Evolutionary conservation across 495 filamentous ascomycete genomes (phyloP).

Genomic region (Talaromyces proteolyticus): DNA sequence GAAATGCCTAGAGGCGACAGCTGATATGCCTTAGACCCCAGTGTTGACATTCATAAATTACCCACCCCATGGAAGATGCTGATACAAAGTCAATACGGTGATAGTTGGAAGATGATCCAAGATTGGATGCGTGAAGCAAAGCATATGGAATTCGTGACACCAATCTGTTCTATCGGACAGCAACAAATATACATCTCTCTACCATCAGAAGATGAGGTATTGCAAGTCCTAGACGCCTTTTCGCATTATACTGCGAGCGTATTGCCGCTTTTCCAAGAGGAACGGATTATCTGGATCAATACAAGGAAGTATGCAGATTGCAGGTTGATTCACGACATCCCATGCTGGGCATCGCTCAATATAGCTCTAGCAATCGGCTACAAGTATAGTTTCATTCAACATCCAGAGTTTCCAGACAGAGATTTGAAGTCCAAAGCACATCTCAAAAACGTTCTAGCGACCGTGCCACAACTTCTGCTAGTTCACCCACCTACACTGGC

Average conservation of each 20-base stretch:
- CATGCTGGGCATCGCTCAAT: neutral
- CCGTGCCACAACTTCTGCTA: neutral
- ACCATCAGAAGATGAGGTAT: neutral
- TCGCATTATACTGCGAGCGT: neutral
- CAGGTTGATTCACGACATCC: neutral
- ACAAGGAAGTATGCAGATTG: neutral
- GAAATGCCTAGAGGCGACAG: neutral
- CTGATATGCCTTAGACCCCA: neutral
- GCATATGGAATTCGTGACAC: neutral
- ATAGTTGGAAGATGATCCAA: neutral
- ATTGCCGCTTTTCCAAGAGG: neutral
- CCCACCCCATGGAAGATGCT: neutral
- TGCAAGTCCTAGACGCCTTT: neutral
- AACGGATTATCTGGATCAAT: neutral
- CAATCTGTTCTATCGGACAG: neutral
- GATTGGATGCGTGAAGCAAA: neutral
- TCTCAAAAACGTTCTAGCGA: neutral
- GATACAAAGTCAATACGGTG: neutral
- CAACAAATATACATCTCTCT: neutral
- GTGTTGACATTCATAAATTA: neutral
- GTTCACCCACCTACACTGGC: neutral
- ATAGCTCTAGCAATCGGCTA: neutral
- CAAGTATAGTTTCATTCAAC: neutral
- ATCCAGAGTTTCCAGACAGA: neutral
- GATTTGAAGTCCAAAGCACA: neutral